Base-by-base conservation (phyloP, 495 filamentous ascomycete genomes). In the Cercophora sp. region DNA sequence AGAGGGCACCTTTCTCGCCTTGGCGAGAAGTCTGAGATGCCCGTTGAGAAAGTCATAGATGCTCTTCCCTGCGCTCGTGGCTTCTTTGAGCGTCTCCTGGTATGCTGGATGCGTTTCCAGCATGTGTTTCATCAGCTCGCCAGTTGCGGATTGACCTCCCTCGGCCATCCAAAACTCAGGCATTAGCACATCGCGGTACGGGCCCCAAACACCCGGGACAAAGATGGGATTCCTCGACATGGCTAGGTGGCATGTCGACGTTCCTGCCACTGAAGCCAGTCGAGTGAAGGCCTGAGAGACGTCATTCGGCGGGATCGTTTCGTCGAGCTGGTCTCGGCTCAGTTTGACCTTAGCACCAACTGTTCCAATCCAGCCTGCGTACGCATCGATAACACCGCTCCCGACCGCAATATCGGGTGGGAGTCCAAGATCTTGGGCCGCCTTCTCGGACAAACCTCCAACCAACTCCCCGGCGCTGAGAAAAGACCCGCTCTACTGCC, bases 361-460 rank as follows among this genome's bases (percentile, higher is more conserved):
- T 2, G 92, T 96, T 31, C 93, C 93, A 52, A 98, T 89, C 93
- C 93, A 98, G 20, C 93, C 93, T 15, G 93, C 93, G 67, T 98
- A 98, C 4, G 93, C 92, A 71, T 98, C 93, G 56, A 98, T 98
- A 31, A 98, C 93, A 64, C 92, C 91, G 58, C 87, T 93, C 16
- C 93, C 93, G 52, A 98, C 85, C 13, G 93, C 89, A 60, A 94
- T 92, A 8, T 92, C 93, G 4, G 86, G 72, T 1, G 84, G 85
- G n/a, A 98, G 73, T 3, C 93, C 93, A 47, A 98, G 79, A 16
- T 96, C 86, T 34, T 75, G 66, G 13, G 86, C 89, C 15, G 93
- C 90, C 56, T 86, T 88, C 51, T 91, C 87, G 55, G 85, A 91
- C 29, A 98, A 76, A 4, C 80, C 82, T 13, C 93, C 93, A 5